phyloP scores from a whole-genome alignment of 805 yeast genomes.

The Candida manassasensis region DNA sequence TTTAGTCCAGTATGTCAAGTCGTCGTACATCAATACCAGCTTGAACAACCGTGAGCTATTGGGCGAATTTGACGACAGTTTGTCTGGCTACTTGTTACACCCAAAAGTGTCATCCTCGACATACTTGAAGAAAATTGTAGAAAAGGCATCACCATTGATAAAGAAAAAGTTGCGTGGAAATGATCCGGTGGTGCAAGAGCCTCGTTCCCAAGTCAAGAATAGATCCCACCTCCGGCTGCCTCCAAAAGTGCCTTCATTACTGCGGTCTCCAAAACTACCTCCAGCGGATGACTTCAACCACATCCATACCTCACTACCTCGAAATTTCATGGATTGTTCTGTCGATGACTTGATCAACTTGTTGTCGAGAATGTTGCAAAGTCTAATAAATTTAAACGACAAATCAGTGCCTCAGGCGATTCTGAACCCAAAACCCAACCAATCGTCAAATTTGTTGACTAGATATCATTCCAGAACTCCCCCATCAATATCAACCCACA shows the following conservation, averaged over 20 bases:
- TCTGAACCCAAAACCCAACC: slow-evolving; percentile 19
- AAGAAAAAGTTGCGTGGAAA: no score
- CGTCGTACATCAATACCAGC: slow-evolving; percentile 11
- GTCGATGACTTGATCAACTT: slow-evolving; percentile 65
- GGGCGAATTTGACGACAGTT: slow-evolving; percentile 2
- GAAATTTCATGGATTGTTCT: slow-evolving; percentile 59
- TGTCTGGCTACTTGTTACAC: neutral
- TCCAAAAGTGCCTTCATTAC: no score
- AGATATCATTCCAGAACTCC: slow-evolving; percentile 93
- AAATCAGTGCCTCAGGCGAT: slow-evolving; percentile 33
- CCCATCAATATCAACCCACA: slow-evolving; percentile 77
- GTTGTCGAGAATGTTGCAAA: slow-evolving; percentile 74
- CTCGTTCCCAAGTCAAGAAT: no score
- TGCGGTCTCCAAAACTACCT: neutral
- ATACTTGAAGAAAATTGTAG: neutral
- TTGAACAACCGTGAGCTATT: slow-evolving; percentile 13
- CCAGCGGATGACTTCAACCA: neutral
- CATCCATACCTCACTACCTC: slow-evolving; percentile 29
- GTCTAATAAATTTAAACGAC: slow-evolving; percentile 75
- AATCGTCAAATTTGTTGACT: slow-evolving; percentile 47
- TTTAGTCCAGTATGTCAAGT: slow-evolving; percentile 18
- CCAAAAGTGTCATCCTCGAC: no score
- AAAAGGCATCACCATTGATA: neutral
- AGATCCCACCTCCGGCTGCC: no score
- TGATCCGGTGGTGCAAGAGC: no score